Base-by-base conservation (phyloP, 192 early-diverging fungal species). In the Coemansia sp. region DNA sequence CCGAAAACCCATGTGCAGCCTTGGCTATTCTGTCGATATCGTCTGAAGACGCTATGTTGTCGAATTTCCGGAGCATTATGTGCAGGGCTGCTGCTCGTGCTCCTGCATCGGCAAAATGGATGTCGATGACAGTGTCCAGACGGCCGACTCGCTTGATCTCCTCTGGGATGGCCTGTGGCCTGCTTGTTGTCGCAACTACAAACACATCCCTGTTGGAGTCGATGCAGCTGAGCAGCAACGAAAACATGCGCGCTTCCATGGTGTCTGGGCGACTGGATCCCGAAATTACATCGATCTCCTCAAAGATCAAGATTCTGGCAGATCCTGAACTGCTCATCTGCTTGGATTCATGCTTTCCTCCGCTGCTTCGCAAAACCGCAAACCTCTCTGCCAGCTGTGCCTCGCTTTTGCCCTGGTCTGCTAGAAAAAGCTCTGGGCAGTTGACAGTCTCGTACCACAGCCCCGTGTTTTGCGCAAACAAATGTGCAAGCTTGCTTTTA, bases 1-100 rank as follows among this genome's bases (percentile, higher is more conserved):
- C 86, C 0, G 91, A 90, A 72, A 91, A 92, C n/a, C 94, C 92
- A 40, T 83, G 76, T 0, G 75, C 68, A 33, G 52, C 59, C 33
- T 66, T 67, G 34, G 80, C 75, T 18, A 75, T 51, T 30, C 29
- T 58, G n/a, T 49, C 45, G 36, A 76, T 62, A 8, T 66, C 62
- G 6, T 63, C 63, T 6, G 64, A 18, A 7, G 12, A 14, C 6
- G 76, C 42, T 4, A 83, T 56, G 18, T 56, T 60, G 36, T 22
- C 36, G 42, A 83, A 77, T n/a, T 67, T 56, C 32, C 62, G 45
- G 0, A 83, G 76, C 71, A 83, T 83, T 12, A 83, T 66, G 10
- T 57, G 51, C 18, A 83, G 55, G 17, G 60, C 80, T 20, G 67
- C 72, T 5, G 69, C 66, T 7, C 80, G 68, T 2, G 68, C 60